phyloP scores from a whole-genome alignment of 2,329 filamentous ascomycete genomes.

The Leptodontidium sp. region DNA sequence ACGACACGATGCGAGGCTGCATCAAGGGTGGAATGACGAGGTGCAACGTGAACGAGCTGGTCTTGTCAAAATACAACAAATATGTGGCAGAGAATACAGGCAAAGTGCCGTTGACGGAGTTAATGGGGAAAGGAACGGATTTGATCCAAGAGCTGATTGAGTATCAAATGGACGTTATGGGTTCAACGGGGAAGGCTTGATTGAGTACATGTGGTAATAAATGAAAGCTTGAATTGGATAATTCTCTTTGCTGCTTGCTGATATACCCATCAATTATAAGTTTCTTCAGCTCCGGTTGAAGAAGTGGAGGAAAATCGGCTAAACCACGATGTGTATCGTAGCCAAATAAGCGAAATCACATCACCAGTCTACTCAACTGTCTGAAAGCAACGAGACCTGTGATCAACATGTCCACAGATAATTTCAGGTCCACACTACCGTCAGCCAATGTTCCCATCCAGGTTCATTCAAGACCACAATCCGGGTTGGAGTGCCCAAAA shows the following conservation, averaged over 20 bases:
- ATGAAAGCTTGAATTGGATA: too few species aligned
- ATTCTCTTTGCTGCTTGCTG: too few species aligned
- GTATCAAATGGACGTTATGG: conserved; percentile 45
- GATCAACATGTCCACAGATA: not conserved
- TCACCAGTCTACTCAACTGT: too few species aligned
- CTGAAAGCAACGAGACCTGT: not conserved
- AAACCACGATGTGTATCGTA: not conserved
- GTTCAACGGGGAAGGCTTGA: conserved; percentile 39
- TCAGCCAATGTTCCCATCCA: not conserved
- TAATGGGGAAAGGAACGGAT: conserved; percentile 55
- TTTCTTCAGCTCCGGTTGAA: too few species aligned
- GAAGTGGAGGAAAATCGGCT: too few species aligned
- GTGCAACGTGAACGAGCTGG: conserved; percentile 66
- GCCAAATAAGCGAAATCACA: not conserved
- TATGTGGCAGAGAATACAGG: conserved; percentile 52
- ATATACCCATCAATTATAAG: too few species aligned
- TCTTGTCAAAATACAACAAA: conserved; percentile 59
- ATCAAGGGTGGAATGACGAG: conserved; percentile 61
- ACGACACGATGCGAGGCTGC: conserved; percentile 58
- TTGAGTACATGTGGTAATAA: not conserved
- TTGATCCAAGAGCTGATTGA: conserved; percentile 45
- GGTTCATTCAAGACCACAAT: not conserved
- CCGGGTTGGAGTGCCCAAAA: not conserved
- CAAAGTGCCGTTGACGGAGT: conserved; percentile 45
- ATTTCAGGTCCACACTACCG: not conserved